Conservation (phyloP, 305 asterid genomes). For the Lippia alba region DNA sequence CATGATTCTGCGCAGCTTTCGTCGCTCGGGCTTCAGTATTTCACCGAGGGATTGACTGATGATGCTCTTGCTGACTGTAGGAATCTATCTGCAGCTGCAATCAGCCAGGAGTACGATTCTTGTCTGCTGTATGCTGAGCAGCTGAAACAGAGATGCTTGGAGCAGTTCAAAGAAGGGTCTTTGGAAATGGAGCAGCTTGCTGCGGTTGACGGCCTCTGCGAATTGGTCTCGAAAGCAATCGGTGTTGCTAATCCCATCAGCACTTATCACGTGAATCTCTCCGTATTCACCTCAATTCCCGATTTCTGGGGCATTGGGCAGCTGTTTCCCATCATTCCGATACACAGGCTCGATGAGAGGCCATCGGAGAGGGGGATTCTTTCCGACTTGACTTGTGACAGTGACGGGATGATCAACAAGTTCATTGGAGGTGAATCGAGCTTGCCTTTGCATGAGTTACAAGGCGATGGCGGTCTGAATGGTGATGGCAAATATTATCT, state of each 20-base stretch:
- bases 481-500: constrained; percentile 46
- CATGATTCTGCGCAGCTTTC: constrained; percentile 36
- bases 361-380: constrained; percentile 51
- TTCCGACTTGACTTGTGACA: constrained; percentile 68
- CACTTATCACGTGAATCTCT: constrained; percentile 61
- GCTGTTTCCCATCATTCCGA: constrained; percentile 63
- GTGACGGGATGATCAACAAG: constrained; percentile 62
- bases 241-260: constrained; percentile 48
- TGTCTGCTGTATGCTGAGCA: constrained; percentile 56
- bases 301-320: constrained; percentile 72
- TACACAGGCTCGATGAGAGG: constrained; percentile 57
- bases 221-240: constrained; percentile 45
- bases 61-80: constrained; percentile 55
- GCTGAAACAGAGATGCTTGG: constrained; percentile 64
- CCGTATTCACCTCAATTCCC: constrained; percentile 65
- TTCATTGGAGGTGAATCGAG: constrained; percentile 68
- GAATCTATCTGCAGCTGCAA: constrained; percentile 48
- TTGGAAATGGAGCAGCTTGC: constrained; percentile 57
- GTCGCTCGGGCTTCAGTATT: constrained; percentile 36
- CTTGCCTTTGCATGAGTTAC: constrained; percentile 57
- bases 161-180: constrained; percentile 63
- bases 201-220: constrained; percentile 59
- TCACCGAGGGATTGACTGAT: constrained; percentile 45
- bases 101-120: constrained; percentile 47
- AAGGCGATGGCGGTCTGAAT: constrained; percentile 32